Percentiles rank a stretch among this genome's conserved stretches.
Conservation (phyloP, 352 stramenopile genomes). For the Globisporangium lucens region DNA sequence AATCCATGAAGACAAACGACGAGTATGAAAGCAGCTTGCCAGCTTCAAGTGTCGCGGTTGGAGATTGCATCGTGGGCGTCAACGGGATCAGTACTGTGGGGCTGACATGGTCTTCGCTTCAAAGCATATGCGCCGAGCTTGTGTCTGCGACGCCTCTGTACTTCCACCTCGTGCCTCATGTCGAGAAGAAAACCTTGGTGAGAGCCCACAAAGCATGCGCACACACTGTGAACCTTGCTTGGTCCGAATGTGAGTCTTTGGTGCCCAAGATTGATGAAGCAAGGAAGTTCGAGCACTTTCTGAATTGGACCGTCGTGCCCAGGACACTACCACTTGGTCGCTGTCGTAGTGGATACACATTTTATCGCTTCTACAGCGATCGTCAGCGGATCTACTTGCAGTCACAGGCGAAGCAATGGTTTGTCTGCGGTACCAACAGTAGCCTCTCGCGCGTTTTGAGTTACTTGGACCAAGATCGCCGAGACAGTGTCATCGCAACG, state of each 20-base stretch:
- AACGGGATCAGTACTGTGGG: constrained; percentile 49
- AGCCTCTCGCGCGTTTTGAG: constrained; percentile 38
- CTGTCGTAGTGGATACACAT: constrained; percentile 45
- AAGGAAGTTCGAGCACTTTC: constrained; percentile 53
- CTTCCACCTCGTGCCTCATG: constrained; percentile 43
- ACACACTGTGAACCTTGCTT: constrained; percentile 60
- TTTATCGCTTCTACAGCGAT: constrained; percentile 71
- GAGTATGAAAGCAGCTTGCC: constrained; percentile 5
- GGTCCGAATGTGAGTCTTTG: constrained; percentile 54
- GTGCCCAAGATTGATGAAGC: constrained; percentile 46
- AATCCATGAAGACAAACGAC: constrained; percentile 14
- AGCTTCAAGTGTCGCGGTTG: constrained; percentile 27
- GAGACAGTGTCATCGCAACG: constrained; percentile 24
- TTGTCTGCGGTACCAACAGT: constrained; percentile 23
- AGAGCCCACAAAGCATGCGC: constrained; percentile 55
- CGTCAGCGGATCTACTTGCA: constrained; percentile 46
- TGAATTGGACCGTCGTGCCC: constrained; percentile 57
- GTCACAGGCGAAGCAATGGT: constrained; percentile 51
- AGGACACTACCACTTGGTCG: constrained; percentile 57
- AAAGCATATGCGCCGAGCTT: constrained; percentile 35
- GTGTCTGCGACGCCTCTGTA: constrained; percentile 31
- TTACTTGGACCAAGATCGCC: constrained; percentile 49
- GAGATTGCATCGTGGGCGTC: constrained; percentile 60
- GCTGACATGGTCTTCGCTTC: constrained; percentile 42
- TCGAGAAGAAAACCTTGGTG: constrained; percentile 27